Base-by-base conservation (phyloP, 805 yeast genomes). In the Cyberlindnera lachancei region DNA sequence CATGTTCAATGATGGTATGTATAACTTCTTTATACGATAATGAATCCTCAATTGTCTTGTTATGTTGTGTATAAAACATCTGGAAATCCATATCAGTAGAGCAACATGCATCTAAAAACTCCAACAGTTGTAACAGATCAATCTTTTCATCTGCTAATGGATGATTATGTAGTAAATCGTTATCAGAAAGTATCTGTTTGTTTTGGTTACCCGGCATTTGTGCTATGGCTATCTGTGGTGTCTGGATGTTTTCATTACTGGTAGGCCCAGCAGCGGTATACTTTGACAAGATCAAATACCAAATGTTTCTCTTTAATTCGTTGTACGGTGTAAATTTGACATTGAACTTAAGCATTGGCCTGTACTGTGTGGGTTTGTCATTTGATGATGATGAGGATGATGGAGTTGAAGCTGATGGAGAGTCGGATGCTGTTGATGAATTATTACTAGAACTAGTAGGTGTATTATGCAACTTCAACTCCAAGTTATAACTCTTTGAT, bases 281-380 rank as follows among this genome's bases (percentile, higher is more conserved):
- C 40, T 73, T 71, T 22, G 66, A 68, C 12, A 84, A 60, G 6
- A 85, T 61, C 9, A 72, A 63, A 25, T 63, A 57, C 90, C 95
- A 86, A 42, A 88, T 71, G 33, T 75, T 75, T 40, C 69, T 70
- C 40, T 88, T 64, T 29, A 87, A 59, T 4, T 61, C 65, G 0
- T 63, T 63, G 53, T 86, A 86, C 0, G 88, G 73, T 38, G 77
- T 70, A 48, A 75, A 86, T 35, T 79, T 68, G 3, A 79, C 75
- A 17, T 76, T 63, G 12, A 86, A 53, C 30, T 70, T 68, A 40
- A 88, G 45, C 20, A 58, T 63, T 1, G 94, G 86, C 6, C 54
- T 46, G 32, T 68, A 68, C n/a, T n/a, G n/a, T n/a, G n/a, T n/a
- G n/a, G n/a, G n/a, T n/a, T n/a, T n/a, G n/a, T n/a, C n/a, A n/a